Evolutionary conservation across 2,329 filamentous ascomycete species (phyloP), one percentile per base, ranked within the genome.

Genomic region (Dactylellina sp.): DNA sequence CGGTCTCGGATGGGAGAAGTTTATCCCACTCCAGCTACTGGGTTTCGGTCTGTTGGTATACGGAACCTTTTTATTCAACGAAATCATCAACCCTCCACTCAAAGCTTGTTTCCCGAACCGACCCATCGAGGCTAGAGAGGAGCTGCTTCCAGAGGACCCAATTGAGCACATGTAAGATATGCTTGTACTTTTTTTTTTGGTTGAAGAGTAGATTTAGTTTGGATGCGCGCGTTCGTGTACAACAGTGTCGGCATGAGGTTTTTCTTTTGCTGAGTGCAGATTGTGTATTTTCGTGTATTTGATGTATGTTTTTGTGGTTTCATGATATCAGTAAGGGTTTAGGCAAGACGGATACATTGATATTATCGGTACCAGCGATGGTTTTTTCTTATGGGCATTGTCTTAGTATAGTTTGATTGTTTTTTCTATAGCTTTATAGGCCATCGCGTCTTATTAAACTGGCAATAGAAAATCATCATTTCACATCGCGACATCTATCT

Each of bases 41-140:
- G 95, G 95, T 0, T 99, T 99, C 78, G 91, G 84, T 1, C 83
- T 97, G 76, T 86, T 99, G 37, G 95, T 99, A 12, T 99, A 97
- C 80, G 96, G 95, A 77, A 99, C 94, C 1, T 97, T 97, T 82
- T 81, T 98, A 44, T 98, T 98, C 85, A 98, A 98, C 81, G 93
- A 96, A 75, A 88, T 99, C 70, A 86, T 98, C n/a, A 85, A 88
- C 71, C 92, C 93, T 20, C 95, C 95, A 0, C 83, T 96, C 72
- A 87, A 88, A 80, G 87, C 86, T 59, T 89, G 86, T 75, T 79
- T 93, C 9, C 52, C 61, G 25, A 37, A 71, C 46, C 49, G 59
- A 46, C 40, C 70, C 53, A 57, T 47, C 20, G 70, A 76, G 60
- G 59, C 7, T 22, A 78, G 76, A 24, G 79, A 79, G 16, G 87